phyloP scores from a whole-genome alignment of 805 yeast species.

The Sugiyamaella mastotermitis region DNA sequence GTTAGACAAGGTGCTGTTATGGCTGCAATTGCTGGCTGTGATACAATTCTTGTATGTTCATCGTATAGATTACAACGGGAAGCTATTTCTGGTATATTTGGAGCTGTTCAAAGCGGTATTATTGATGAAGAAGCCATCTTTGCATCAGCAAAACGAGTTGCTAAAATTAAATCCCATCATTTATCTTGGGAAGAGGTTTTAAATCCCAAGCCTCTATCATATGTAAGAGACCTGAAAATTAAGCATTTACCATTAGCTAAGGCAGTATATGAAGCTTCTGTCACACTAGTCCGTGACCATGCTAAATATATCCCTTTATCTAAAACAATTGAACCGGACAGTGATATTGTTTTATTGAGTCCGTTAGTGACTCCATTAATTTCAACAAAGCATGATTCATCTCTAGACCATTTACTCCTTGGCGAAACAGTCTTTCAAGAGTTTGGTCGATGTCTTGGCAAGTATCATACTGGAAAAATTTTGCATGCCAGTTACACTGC shows the following conservation, averaged over 20 bases:
- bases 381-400: constrained; percentile 34
- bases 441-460: constrained; percentile 43
- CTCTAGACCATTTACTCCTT: constrained; percentile 43
- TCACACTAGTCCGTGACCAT: constrained; percentile 50
- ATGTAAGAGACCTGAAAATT: constrained; percentile 31
- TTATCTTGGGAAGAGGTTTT: constrained; percentile 43
- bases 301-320: constrained; percentile 40
- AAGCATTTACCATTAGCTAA: constrained; percentile 40
- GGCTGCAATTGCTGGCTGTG: constrained; percentile 61
- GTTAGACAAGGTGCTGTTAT: constrained; percentile 60
- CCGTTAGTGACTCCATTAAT: constrained; percentile 34
- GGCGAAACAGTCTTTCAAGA: constrained; percentile 32
- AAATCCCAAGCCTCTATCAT: constrained; percentile 26
- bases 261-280: constrained; percentile 43
- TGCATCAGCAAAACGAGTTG: constrained; percentile 39
- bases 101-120: constrained; percentile 34
- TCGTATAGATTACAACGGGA: constrained; percentile 49
- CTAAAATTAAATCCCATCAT: constrained; percentile 36
- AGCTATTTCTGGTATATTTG: constrained; percentile 41
- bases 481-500: constrained; percentile 52
- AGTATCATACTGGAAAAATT: constrained; percentile 41
- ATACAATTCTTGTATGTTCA: constrained; percentile 56
- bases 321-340: constrained; percentile 32
- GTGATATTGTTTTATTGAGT: constrained; percentile 29
- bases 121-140: constrained; percentile 32